phyloP scores from a whole-genome alignment of 768 basidiomycete species.

The Phlegmacium glaucopus region DNA sequence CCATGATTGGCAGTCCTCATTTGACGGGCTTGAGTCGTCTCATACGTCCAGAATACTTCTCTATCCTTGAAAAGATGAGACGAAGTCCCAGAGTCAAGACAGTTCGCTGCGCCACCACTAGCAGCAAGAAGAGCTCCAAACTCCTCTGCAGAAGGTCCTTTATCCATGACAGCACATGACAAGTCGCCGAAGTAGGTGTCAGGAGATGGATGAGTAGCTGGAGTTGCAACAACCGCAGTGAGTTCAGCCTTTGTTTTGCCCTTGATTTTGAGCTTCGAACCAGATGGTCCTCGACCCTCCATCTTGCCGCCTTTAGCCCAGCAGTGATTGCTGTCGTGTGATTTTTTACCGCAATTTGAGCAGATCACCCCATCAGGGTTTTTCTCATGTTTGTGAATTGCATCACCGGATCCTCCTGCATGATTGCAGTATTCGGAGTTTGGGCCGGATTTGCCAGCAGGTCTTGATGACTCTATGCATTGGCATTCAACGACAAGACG shows the following conservation, averaged over 20 bases:
- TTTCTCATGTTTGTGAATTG: slow-evolving; percentile 2
- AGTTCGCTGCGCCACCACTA: neutral
- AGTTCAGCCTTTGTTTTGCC: neutral
- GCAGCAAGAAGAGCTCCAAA: too few relatives aligned
- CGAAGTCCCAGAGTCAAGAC: slow-evolving; percentile 8
- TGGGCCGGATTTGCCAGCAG: neutral
- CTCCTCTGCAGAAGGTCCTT: neutral
- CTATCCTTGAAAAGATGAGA: slow-evolving; percentile 6
- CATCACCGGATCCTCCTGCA: too few relatives aligned
- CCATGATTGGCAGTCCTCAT: slow-evolving; percentile 9
- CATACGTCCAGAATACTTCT: slow-evolving; percentile 5
- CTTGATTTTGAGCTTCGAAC: neutral
- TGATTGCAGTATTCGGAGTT: neutral
- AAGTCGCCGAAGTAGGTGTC: neutral
- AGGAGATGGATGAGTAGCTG: neutral
- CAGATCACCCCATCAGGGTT: slow-evolving; percentile 7
- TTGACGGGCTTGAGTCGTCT: neutral
- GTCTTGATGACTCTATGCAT: neutral
- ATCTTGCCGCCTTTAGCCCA: slow-evolving; percentile 10
- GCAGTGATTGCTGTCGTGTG: slow-evolving; percentile 6
- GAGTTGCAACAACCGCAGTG: neutral
- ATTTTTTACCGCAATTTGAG: slow-evolving; percentile 2
- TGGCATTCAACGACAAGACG: neutral
- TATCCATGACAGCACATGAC: neutral
- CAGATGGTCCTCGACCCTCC: slow-evolving; percentile 3